These are phyloP conservation scores for Leptodontidium sp. DNA, from an alignment of 2,329 filamentous ascomycete genomes.

Conservation along the genomic window DNA sequence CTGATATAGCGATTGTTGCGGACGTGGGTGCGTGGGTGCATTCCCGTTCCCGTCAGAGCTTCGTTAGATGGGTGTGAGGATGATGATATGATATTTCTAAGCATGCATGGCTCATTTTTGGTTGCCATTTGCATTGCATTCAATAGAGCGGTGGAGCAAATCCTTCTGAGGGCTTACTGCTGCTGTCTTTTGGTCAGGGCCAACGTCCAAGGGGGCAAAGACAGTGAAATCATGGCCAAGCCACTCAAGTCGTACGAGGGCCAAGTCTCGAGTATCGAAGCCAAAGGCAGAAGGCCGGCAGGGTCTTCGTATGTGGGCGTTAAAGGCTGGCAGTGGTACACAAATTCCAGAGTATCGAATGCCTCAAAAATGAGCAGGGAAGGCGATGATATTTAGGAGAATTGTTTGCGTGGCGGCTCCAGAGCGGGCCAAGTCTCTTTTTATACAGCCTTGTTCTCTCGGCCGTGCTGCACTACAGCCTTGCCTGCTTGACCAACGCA, in stretches of 20 bases:
- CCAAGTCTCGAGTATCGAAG: conserved; percentile 10
- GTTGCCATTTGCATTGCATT: conserved; percentile 7
- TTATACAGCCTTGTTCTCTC: conserved; percentile 28
- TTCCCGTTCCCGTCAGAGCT: conserved; percentile 13
- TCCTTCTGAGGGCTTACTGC: not conserved
- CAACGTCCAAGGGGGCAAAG: not conserved
- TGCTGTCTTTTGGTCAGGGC: not conserved
- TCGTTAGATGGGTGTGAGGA: not conserved
- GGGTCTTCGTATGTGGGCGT: not conserved
- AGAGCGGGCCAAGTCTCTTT: conserved; percentile 43
- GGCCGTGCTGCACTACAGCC: conserved; percentile 34
- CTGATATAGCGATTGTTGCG: conserved; percentile 14
- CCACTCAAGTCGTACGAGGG: not conserved
- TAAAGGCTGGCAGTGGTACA: conserved; percentile 21
- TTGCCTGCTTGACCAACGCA: conserved; percentile 42
- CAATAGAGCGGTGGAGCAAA: not conserved
- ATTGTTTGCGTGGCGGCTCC: conserved; percentile 42
- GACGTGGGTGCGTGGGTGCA: conserved; percentile 1
- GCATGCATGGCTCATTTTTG: not conserved
- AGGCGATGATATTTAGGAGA: conserved; percentile 10
- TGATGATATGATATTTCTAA: conserved; percentile 5
- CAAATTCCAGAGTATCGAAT: conserved; percentile 24
- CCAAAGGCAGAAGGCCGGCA: not conserved
- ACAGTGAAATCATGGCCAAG: conserved; percentile 20
- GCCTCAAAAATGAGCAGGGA: conserved; percentile 15